Percentiles rank a stretch among this genome's conserved stretches.
These are phyloP conservation scores for Pythium guiyangense DNA, from an alignment of 352 stramenopile species.

Conservation along the genomic window DNA sequence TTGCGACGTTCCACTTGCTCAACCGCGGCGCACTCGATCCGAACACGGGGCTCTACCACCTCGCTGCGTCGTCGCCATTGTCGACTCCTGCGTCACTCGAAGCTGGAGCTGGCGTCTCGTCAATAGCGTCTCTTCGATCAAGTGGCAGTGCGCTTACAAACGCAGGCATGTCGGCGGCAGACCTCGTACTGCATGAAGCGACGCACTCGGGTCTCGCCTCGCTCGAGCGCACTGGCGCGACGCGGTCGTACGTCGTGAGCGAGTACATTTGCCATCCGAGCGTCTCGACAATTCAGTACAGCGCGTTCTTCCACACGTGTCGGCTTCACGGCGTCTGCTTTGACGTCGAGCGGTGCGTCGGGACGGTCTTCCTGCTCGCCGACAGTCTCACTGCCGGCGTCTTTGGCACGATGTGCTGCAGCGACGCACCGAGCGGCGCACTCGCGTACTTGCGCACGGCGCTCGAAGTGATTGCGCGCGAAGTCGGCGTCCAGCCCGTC, in stretches of 20 bases:
- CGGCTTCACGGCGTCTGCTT: constrained; percentile 86
- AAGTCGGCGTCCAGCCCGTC: constrained; percentile 44
- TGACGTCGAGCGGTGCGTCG: constrained; percentile 63
- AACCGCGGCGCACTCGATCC: constrained; percentile 34
- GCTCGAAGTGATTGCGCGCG: constrained; percentile 67
- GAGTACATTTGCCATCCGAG: constrained; percentile 81
- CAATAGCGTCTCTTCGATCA: too few relatives aligned
- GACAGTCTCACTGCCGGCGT: constrained; percentile 82
- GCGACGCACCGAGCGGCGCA: constrained; percentile 41
- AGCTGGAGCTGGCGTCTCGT: neutral
- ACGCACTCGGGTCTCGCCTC: constrained; percentile 15
- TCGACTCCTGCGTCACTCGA: neutral
- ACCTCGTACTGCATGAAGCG: constrained; percentile 26
- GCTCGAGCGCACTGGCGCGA: constrained; percentile 14
- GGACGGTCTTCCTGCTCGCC: constrained; percentile 62
- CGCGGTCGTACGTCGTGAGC: constrained; percentile 59
- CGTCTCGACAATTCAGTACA: constrained; percentile 72
- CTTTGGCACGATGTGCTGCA: constrained; percentile 64
- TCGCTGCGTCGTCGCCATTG: constrained; percentile 19
- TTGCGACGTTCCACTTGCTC: constrained; percentile 68
- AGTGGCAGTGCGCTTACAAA: neutral
- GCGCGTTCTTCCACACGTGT: constrained; percentile 86
- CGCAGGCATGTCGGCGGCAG: constrained; percentile 2
- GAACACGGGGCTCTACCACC: constrained; percentile 27
- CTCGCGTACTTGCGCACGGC: constrained; percentile 58